Base-by-base conservation (phyloP, 2,329 filamentous ascomycete genomes). In the Penicillium sp. region DNA sequence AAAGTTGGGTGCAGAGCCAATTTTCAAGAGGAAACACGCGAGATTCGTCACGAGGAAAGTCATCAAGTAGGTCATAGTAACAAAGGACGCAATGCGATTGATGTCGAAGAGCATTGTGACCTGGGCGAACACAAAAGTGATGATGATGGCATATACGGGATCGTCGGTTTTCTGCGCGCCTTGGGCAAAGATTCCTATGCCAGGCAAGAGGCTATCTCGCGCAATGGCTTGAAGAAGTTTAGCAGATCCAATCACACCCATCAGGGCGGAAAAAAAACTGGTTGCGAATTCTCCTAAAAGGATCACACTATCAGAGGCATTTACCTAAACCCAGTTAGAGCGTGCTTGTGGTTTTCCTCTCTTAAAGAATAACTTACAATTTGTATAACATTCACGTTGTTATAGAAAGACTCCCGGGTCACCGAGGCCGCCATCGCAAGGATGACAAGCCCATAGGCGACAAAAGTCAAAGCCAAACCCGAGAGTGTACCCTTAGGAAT, bases 51-150 rank as follows among this genome's bases (percentile, higher is more conserved):
- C 89, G 50, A 95, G 84, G 69, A 95, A 96, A 0, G 91, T 96
- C 88, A 95, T 93, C 69, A 94, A 85, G 70, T 94, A 95, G 17
- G 90, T 89, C 89, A 95, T 95, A 2, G 91, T 93, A 46, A 95
- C 91, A 57, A 95, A 86, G 0, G 90, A 93, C 6, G 91, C 91
- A 66, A 96, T 95, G 69, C 91, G 89, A 71, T 96, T 94, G 64
- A 96, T 84, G 68, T 95, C 86, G 45, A 89, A 89, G 50, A 96
- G 83, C 75, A 95, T 88, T 0, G 90, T 90, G 29, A 93, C 63
- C 70, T 96, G 91, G 0, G 90, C 87, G 56, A 93, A 84, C 4
- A 84, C 63, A 68, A 89, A 93, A 0, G 91, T 94, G 35, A 92
- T 74, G 21, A 93, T 73, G 52, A 95, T 89, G 4, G 91, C 91